These are phyloP conservation scores for Staphylotrichum tortipilum DNA, from an alignment of 495 filamentous ascomycete species.

Conservation along the genomic window DNA sequence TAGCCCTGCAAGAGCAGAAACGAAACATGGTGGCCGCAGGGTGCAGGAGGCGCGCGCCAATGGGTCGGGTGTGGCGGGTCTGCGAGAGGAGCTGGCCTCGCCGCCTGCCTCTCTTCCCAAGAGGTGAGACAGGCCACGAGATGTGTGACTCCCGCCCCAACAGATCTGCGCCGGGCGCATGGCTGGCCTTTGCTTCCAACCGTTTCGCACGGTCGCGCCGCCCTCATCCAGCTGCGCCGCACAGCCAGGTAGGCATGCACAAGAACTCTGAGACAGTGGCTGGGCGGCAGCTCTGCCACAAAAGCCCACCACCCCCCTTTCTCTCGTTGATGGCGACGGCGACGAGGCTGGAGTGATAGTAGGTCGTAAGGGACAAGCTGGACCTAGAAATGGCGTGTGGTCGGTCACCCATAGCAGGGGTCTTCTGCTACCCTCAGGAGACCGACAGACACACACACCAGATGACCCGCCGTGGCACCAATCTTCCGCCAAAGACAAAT, in stretches of 20 bases:
- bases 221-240: constrained; percentile 4
- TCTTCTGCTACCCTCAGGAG: constrained; percentile 9
- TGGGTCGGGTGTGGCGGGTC: neutral
- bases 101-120: too few relatives aligned
- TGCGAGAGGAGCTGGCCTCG: neutral
- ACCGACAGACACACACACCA: too few relatives aligned
- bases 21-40: constrained; percentile 2
- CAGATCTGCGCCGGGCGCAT: neutral
- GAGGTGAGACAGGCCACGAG: neutral
- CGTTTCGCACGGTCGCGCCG: too few relatives aligned
- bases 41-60: neutral
- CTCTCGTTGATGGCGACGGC: neutral
- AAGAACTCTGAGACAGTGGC: neutral
- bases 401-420: constrained; percentile 5
- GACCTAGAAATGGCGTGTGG: too few relatives aligned
- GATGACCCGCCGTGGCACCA: constrained; percentile 4
- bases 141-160: neutral
- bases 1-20: neutral
- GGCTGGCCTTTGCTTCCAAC: too few relatives aligned
- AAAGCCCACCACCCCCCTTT: neutral
- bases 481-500: neutral
- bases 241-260: too few relatives aligned
- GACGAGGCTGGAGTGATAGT: neutral
- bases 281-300: neutral
- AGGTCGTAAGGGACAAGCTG: too few relatives aligned